These are phyloP conservation scores for Cardamine resedifolia DNA, from an alignment of 345 rosid genomes.

Conservation along the genomic window DNA sequence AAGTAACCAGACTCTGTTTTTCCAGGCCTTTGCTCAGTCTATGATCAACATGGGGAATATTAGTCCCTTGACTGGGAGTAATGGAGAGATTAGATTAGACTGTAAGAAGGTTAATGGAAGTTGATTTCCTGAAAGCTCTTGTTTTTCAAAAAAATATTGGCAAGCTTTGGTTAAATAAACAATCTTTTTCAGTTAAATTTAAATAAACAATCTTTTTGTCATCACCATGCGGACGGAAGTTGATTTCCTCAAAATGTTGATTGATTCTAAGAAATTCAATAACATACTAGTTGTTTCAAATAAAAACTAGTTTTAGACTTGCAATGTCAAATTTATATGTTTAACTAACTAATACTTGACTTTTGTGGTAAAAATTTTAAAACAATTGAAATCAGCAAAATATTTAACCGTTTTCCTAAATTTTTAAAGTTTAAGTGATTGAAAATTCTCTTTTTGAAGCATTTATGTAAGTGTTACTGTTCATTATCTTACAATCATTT, in stretches of 20 bases:
- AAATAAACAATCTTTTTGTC: neutral
- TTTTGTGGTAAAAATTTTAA: neutral
- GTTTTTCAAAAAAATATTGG: neutral
- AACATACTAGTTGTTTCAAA: neutral
- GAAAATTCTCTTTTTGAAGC: too few relatives aligned
- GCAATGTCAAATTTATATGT: too few relatives aligned
- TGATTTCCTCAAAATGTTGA: neutral
- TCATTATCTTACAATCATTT: too few relatives aligned
- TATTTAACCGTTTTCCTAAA: neutral
- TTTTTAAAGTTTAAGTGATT: neutral
- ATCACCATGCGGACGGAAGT: neutral
- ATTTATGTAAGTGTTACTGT: too few relatives aligned
- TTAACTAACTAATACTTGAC: too few relatives aligned
- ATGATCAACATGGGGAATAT: constrained; percentile 71
- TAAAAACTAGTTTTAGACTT: neutral
- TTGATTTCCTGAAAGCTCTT: constrained; percentile 11
- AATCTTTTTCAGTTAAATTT: neutral
- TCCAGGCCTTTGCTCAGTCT: constrained; percentile 50
- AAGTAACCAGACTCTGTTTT: constrained; percentile 50
- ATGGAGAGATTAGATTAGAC: constrained; percentile 56
- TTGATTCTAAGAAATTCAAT: neutral
- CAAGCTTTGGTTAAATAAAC: constrained; percentile 1
- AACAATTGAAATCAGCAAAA: neutral
- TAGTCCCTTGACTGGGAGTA: constrained; percentile 47
- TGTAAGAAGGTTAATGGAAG: constrained; percentile 52